phyloP scores from a whole-genome alignment of 2,329 filamentous ascomycete genomes.

The Aspergillus sp. region DNA sequence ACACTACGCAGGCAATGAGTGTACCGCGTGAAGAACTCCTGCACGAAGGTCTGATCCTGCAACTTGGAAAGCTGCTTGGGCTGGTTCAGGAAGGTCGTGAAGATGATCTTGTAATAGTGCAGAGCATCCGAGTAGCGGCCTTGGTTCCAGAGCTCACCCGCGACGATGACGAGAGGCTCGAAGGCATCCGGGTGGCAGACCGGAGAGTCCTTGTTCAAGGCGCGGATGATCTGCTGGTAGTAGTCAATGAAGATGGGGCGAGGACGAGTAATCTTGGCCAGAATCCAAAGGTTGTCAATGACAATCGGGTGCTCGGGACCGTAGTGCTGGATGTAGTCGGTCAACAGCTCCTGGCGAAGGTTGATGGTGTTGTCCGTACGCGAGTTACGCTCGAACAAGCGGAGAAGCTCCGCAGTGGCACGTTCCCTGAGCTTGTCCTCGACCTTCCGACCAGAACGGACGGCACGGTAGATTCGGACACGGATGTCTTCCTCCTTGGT shows the following conservation, averaged over 20 bases:
- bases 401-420: slow-evolving; percentile 29
- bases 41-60: slow-evolving; percentile 33
- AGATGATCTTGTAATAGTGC: slow-evolving; percentile 34
- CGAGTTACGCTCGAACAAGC: slow-evolving; percentile 28
- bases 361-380: slow-evolving; percentile 38
- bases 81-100: slow-evolving; percentile 38
- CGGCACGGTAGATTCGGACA: slow-evolving; percentile 36
- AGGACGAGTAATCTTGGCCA: slow-evolving; percentile 38
- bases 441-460: slow-evolving; percentile 28
- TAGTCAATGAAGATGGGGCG: slow-evolving; percentile 40
- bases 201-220: slow-evolving; percentile 38
- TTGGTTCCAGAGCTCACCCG: slow-evolving; percentile 40
- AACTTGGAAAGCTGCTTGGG: slow-evolving; percentile 35
- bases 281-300: slow-evolving; percentile 36
- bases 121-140: slow-evolving; percentile 39
- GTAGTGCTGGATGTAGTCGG: slow-evolving; percentile 37
- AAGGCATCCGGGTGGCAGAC: slow-evolving; percentile 38
- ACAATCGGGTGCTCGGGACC: slow-evolving; percentile 36
- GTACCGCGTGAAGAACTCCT: slow-evolving; percentile 35
- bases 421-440: slow-evolving; percentile 32
- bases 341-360: slow-evolving; percentile 40
- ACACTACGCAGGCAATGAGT: slow-evolving; percentile 34
- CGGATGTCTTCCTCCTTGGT: slow-evolving; percentile 39
- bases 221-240: slow-evolving; percentile 37
- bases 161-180: slow-evolving; percentile 39